Evolutionary conservation across 257 asterid species (phyloP).

Genomic region (Capsicum chinense): DNA sequence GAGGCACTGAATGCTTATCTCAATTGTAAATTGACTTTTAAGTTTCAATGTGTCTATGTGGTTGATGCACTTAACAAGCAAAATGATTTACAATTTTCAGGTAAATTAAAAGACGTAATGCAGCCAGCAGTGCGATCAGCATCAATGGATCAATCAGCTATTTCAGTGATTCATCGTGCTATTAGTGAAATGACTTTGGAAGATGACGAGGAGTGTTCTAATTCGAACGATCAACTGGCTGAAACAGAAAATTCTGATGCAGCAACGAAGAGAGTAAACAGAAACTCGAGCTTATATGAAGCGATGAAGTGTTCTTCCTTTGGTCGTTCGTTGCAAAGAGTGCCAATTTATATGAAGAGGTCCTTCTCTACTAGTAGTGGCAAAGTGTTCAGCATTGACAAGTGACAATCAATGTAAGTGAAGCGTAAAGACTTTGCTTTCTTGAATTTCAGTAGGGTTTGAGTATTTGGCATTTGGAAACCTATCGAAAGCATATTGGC

Average conservation of each 20-base stretch:
- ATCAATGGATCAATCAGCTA: constrained; percentile 58
- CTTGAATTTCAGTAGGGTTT: not conserved
- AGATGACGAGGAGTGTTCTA: constrained; percentile 48
- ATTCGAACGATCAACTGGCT: not conserved
- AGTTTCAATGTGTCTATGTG: not conserved
- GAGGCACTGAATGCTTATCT: no score
- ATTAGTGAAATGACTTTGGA: constrained; percentile 23
- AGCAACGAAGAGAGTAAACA: constrained; percentile 29
- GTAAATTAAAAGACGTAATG: constrained; percentile 42
- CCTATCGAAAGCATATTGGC: not conserved
- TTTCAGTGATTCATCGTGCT: constrained; percentile 31
- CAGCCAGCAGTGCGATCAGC: constrained; percentile 54
- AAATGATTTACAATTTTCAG: no score
- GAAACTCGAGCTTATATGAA: constrained; percentile 43
- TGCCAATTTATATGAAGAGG: constrained; percentile 57
- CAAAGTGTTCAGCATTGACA: constrained; percentile 36
- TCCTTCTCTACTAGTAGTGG: constrained; percentile 62
- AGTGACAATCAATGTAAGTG: constrained; percentile 27
- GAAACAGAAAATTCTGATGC: constrained; percentile 30
- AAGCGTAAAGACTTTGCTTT: not conserved
- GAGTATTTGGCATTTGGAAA: constrained; percentile 4
- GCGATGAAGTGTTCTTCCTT: constrained; percentile 53
- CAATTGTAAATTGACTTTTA: not conserved
- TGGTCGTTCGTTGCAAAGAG: constrained; percentile 48
- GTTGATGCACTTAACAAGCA: not conserved